phyloP scores from a whole-genome alignment of 2,329 filamentous ascomycete genomes.

The Microdochium paspali region DNA sequence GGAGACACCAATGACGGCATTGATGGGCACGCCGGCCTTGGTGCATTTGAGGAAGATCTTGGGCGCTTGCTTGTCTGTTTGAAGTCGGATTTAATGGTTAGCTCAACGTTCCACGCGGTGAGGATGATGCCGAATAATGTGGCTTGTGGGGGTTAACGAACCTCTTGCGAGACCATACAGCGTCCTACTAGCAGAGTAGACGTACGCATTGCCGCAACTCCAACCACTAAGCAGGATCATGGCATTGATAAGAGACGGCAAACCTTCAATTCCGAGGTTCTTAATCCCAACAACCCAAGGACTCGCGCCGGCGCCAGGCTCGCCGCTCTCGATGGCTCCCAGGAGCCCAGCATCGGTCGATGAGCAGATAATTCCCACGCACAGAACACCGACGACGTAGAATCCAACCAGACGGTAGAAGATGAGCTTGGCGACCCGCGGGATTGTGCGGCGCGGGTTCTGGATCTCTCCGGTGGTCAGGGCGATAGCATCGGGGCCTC shows the following conservation, averaged over 20 bases:
- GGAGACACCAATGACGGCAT: slow-evolving; percentile 21
- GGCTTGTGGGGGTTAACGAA: neutral
- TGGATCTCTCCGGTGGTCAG: slow-evolving; percentile 34
- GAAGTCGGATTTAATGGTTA: neutral
- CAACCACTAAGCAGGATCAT: slow-evolving; percentile 15
- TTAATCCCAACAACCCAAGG: slow-evolving; percentile 44
- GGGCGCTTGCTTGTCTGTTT: slow-evolving; percentile 21
- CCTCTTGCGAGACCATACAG: slow-evolving; percentile 16
- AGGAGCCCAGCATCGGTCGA: slow-evolving; percentile 45
- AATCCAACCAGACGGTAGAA: slow-evolving; percentile 55
- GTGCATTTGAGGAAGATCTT: slow-evolving; percentile 28
- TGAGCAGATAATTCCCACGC: slow-evolving; percentile 47
- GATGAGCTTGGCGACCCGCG: slow-evolving; percentile 50
- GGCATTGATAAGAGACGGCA: slow-evolving; percentile 51
- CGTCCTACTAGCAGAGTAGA: slow-evolving; percentile 10
- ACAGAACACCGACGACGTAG: slow-evolving; percentile 51
- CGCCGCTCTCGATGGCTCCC: slow-evolving; percentile 41
- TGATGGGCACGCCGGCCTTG: slow-evolving; percentile 33
- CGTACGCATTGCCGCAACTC: slow-evolving; percentile 12
- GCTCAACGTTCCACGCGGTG: too few species aligned
- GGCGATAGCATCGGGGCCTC: slow-evolving; percentile 47
- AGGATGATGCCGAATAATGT: neutral
- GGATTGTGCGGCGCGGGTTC: slow-evolving; percentile 46
- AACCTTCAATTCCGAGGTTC: slow-evolving; percentile 36
- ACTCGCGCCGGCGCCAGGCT: slow-evolving; percentile 41